Evolutionary conservation across 495 filamentous ascomycete species (phyloP).

Genomic region (Trichodelitschia bisporula): DNA sequence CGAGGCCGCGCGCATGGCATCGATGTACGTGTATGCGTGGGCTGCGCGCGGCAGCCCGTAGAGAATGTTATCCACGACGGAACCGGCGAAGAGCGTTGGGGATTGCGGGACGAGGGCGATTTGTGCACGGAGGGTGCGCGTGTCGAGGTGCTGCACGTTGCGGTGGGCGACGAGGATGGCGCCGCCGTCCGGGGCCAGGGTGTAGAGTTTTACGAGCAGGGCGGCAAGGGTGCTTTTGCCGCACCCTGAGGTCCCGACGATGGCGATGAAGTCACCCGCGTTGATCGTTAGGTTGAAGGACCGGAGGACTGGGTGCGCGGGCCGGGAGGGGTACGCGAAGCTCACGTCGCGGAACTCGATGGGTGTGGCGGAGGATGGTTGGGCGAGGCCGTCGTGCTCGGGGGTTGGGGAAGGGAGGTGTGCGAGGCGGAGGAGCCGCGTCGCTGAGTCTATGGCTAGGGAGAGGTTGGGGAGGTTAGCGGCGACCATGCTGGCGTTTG

Average conservation of each 20-base stretch:
- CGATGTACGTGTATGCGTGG: too few species aligned
- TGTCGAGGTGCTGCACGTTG: slow-evolving; percentile 32
- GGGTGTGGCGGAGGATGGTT: slow-evolving; percentile 27
- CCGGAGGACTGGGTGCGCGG: slow-evolving; percentile 25
- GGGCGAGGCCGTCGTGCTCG: slow-evolving; percentile 26
- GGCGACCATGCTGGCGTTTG: slow-evolving; percentile 42
- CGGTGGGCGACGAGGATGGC: slow-evolving; percentile 29
- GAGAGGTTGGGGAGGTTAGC: slow-evolving; percentile 60
- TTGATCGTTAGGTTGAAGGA: slow-evolving; percentile 34
- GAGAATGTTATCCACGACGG: slow-evolving; percentile 51
- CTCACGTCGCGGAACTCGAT: slow-evolving; percentile 31
- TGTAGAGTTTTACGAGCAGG: slow-evolving; percentile 44
- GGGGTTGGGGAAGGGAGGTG: slow-evolving; percentile 35
- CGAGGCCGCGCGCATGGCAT: slow-evolving; percentile 33
- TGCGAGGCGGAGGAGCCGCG: slow-evolving; percentile 47
- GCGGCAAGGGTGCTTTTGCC: slow-evolving; percentile 76
- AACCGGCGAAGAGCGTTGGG: slow-evolving; percentile 50
- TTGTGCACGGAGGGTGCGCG: slow-evolving; percentile 34
- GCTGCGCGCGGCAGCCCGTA: slow-evolving; percentile 39
- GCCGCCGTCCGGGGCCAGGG: slow-evolving; percentile 11
- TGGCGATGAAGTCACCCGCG: slow-evolving; percentile 36
- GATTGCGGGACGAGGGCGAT: slow-evolving; percentile 59
- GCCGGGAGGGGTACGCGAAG: slow-evolving; percentile 45
- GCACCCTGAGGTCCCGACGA: slow-evolving; percentile 63
- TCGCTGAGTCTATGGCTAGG: slow-evolving; percentile 43